phyloP scores from a whole-genome alignment of 176 grass and related monocot genomes.

The Phragmites australis region DNA sequence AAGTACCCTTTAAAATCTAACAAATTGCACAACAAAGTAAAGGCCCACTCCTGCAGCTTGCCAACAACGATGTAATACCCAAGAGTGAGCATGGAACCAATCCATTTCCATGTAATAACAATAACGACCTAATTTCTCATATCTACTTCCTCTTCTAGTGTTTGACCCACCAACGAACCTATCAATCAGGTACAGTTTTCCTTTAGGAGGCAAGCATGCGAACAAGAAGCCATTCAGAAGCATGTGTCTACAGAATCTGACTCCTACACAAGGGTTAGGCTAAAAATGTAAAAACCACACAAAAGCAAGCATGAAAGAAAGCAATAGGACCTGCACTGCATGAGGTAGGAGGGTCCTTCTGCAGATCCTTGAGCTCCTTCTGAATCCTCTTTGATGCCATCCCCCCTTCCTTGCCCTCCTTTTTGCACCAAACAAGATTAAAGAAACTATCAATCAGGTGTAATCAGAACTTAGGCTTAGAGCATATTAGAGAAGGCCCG shows the following conservation, averaged over 20 bases:
- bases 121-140: not conserved
- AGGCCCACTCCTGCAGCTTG: not conserved
- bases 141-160: not conserved
- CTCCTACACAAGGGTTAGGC: constrained; percentile 4
- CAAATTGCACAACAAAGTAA: not conserved
- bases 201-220: constrained; percentile 3
- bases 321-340: constrained; percentile 70
- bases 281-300: constrained; percentile 14
- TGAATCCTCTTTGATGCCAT: constrained; percentile 90
- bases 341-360: constrained; percentile 79
- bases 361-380: constrained; percentile 88
- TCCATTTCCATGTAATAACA: not conserved
- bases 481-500: not conserved
- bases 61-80: not conserved
- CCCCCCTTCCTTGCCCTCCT: not conserved
- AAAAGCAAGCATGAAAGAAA: not conserved
- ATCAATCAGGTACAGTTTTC: not conserved
- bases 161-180: not conserved
- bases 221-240: constrained; percentile 22
- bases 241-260: constrained; percentile 37
- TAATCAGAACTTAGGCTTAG: not conserved
- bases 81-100: not conserved
- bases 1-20: not conserved
- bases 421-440: constrained; percentile 6
- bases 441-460: constrained; percentile 16